Percentiles rank a stretch among this genome's conserved stretches.
Conservation (phyloP, 2,329 filamentous ascomycete genomes). For the Lachnellula willkommii region DNA sequence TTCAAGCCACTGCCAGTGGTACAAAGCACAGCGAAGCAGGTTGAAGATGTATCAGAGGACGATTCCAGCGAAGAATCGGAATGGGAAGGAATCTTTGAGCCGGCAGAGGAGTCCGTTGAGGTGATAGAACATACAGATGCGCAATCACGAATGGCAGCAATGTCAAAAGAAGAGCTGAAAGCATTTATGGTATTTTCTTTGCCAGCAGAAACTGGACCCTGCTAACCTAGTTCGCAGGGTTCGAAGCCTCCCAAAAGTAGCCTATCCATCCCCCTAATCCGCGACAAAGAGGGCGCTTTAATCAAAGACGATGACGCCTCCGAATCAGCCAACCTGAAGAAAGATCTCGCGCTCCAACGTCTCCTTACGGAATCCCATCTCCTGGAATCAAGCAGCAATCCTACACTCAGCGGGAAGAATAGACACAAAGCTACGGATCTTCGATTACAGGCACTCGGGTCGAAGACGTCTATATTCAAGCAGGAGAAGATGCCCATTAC, state of each 20-base stretch:
- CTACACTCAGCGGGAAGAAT: conserved; percentile 54
- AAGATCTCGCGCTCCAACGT: conserved; percentile 87
- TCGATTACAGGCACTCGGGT: conserved; percentile 73
- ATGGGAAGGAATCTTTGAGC: conserved; percentile 60
- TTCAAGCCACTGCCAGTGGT: conserved; percentile 65
- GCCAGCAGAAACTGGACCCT: background rate
- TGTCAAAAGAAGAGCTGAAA: conserved; percentile 67
- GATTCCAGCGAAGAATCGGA: conserved; percentile 40
- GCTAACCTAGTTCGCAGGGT: conserved; percentile 20
- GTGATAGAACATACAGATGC: conserved; percentile 39
- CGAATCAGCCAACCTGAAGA: conserved; percentile 67
- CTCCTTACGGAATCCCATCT: conserved; percentile 90
- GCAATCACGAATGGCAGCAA: conserved; percentile 28
- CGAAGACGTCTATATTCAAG: conserved; percentile 66
- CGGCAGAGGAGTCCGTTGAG: conserved; percentile 38
- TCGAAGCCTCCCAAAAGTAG: conserved; percentile 27
- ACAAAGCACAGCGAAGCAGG: conserved; percentile 11
- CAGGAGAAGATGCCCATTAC: conserved; percentile 88
- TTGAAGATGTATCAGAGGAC: conserved; percentile 21
- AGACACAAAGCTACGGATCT: conserved; percentile 79
- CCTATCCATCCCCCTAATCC: conserved; percentile 23
- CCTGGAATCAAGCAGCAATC: conserved; percentile 55
- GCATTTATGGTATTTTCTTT: conserved; percentile 62
- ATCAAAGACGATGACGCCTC: conserved; percentile 49
- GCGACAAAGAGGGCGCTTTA: conserved; percentile 20